Conservation (phyloP, 352 stramenopile genomes). For the Aphanomyces stellatus region DNA sequence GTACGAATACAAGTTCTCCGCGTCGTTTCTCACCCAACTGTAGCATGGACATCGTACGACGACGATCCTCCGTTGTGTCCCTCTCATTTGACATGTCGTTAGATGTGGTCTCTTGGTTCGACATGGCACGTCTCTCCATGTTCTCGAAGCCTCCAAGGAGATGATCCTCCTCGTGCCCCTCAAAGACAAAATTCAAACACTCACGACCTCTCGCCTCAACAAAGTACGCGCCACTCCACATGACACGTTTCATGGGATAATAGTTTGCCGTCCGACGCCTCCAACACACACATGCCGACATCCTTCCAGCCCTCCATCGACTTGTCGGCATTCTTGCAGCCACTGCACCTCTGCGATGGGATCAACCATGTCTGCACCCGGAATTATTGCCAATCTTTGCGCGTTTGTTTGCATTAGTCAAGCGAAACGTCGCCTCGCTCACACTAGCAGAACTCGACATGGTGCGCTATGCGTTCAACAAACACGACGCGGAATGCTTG, state of each 20-base stretch:
- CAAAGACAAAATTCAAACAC: neutral
- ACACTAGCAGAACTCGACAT: slow-evolving; percentile 8
- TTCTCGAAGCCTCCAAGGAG: neutral
- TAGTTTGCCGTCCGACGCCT: neutral
- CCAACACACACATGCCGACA: neutral
- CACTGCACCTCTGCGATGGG: neutral
- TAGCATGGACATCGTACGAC: slow-evolving; percentile 17
- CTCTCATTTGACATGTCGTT: neutral
- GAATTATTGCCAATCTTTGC: neutral
- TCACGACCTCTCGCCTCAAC: neutral
- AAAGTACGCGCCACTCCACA: neutral
- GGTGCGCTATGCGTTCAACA: slow-evolving; percentile 13
- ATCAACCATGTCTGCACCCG: neutral
- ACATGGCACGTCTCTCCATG: neutral
- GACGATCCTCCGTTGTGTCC: neutral
- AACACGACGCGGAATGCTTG: slow-evolving; percentile 12
- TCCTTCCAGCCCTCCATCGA: neutral
- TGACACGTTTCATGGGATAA: neutral
- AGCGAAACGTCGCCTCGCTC: neutral
- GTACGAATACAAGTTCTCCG: neutral
- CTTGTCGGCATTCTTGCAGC: neutral
- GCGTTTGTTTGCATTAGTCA: neutral
- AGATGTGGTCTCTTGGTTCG: slow-evolving; percentile 7
- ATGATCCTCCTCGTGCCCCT: neutral
- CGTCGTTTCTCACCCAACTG: neutral